Evolutionary conservation across 805 yeast genomes (phyloP).

Genomic region (Candida dajiaensis): DNA sequence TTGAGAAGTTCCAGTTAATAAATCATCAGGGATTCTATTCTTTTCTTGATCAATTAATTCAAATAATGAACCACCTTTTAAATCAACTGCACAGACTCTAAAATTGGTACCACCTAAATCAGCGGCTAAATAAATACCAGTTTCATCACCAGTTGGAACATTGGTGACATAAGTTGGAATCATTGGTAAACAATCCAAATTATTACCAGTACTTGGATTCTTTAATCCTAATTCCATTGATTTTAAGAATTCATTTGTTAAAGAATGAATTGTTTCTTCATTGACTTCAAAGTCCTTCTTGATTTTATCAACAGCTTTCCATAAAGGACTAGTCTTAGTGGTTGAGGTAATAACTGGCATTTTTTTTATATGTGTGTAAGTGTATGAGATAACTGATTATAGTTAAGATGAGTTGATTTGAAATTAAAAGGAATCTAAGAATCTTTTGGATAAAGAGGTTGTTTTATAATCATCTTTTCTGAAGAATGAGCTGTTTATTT

Average conservation of each 20-base stretch:
- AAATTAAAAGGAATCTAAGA: no score
- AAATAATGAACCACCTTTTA: constrained; percentile 74
- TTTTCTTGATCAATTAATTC: constrained; percentile 63
- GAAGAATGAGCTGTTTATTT: no score
- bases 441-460: no score
- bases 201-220: constrained; percentile 31
- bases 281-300: constrained; percentile 18
- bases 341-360: background rate
- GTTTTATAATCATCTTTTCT: no score
- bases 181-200: constrained; percentile 65
- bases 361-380: background rate
- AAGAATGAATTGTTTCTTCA: constrained; percentile 10
- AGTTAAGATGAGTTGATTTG: no score
- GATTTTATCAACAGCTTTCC: constrained; percentile 12
- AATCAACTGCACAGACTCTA: constrained; percentile 81
- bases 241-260: constrained; percentile 47
- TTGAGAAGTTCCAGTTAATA: constrained; percentile 61
- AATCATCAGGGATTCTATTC: constrained; percentile 69
- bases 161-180: constrained; percentile 86
- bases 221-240: constrained; percentile 56
- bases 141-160: constrained; percentile 81
- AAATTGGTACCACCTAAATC: constrained; percentile 97
- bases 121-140: constrained; percentile 80
- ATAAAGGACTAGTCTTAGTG: background rate
- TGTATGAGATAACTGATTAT: no score